Evolutionary conservation across 225 moss, liverwort and hornwort genomes (phyloP), one percentile per base, ranked within the genome.

Genomic region (Antitrichia curtipendula): DNA sequence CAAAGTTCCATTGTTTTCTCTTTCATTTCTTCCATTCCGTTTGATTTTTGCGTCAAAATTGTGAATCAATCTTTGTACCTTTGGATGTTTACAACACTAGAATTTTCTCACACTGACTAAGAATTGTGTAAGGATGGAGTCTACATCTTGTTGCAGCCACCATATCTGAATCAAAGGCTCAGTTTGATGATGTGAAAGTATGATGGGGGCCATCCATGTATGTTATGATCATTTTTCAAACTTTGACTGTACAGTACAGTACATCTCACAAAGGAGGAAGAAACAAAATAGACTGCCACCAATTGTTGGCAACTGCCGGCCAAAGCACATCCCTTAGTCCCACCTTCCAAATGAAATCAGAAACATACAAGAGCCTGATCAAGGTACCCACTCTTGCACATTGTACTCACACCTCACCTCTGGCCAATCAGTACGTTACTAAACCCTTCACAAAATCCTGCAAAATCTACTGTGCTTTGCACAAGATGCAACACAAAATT

Each of bases 181-280:
- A 25, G 38, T 80, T 89, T 11, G n/a, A n/a, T 88, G 88, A 85
- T 88, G 88, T 54, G 54, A 27, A 54, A 80, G 83, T 83, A 87
- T 91, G 91, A 89, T 84, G 87, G 81, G n/a, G 75, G 27, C 31
- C 43, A 84, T 91, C 43, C 84, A 84, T 74, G 59, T 86, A 74
- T 85, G 56, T 79, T 71, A 86, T 91, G 83, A 91, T 80, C 80
- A 62, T 80, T 84, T 75, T 87, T 82, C 89, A 87, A 89, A 89
- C 82, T 87, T 91, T 91, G 91, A 91, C 91, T 87, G 91, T 50
- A 77, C 81, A 31, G n/a, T n/a, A n/a, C n/a, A n/a, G n/a, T 82
- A 80, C 65, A 41, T 25, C 58, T 71, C 71, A 50, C 45, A 5
- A 22, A 59, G 57, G 23, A 10, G 27, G 29, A 78, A 31, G 6